phyloP scores from a whole-genome alignment of 805 yeast species.

The Suhomyces sp. region DNA sequence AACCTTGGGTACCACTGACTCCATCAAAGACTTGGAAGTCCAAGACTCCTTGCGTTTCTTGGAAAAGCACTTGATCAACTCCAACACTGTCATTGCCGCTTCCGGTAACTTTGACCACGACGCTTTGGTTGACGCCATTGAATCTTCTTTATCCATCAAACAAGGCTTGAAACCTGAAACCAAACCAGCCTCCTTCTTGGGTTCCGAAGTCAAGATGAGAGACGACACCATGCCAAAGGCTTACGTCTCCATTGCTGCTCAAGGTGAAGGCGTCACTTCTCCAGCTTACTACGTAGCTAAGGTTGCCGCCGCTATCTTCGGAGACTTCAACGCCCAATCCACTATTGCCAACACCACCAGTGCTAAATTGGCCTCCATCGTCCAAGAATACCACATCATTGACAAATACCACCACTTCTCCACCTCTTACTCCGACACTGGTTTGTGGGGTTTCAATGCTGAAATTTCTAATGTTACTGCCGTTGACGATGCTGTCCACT shows the following conservation, averaged over 20 bases:
- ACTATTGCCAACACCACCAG: conserved; percentile 51
- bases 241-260: conserved; percentile 70
- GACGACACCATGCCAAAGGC: conserved; percentile 84
- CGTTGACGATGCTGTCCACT: conserved; percentile 77
- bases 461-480: conserved; percentile 55
- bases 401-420: conserved; percentile 73
- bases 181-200: conserved; percentile 65
- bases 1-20: conserved; percentile 68
- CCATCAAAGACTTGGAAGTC: conserved; percentile 54
- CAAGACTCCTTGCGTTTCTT: conserved; percentile 58
- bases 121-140: conserved; percentile 63
- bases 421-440: conserved; percentile 68
- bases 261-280: conserved; percentile 64
- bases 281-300: conserved; percentile 67
- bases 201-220: conserved; percentile 85
- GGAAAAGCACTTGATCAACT: conserved; percentile 53
- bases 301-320: conserved; percentile 65
- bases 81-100: conserved; percentile 67
- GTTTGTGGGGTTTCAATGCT: conserved; percentile 80
- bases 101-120: conserved; percentile 73
- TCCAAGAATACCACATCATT: conserved; percentile 69
- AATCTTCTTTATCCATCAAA: conserved; percentile 46
- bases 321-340: conserved; percentile 53
- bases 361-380: conserved; percentile 66
- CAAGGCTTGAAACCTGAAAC: conserved; percentile 48